Evolutionary conservation across 1,284 basidiomycete genomes (phyloP), one percentile per base, ranked within the genome.

Genomic region (Coriolopsis trogii): DNA sequence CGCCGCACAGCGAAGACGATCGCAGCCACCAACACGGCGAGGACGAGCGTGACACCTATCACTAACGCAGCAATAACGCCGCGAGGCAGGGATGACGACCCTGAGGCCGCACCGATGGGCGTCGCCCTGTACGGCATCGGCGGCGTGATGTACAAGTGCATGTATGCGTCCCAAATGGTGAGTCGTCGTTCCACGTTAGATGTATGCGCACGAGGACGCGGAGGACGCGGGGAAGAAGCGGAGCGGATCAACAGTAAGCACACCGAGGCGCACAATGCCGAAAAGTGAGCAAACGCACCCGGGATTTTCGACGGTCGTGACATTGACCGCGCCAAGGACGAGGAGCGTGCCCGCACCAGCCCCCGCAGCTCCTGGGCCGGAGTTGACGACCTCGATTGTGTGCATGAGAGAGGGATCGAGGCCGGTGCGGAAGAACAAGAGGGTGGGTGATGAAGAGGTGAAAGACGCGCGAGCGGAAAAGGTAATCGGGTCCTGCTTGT

Each of bases 61-160:
- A 74, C 77, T 24, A 86, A 72, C 0, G 84, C 87, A 24, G 85
- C 86, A 47, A 86, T 80, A 0, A 83, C 81, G 34, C 85, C 85
- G 55, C 71, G 69, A 4, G 79, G 59, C 6, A 67, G 49, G 13
- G 55, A 46, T 13, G 60, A 54, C 5, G 64, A 63, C 8, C 63
- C 50, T 37, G 54, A 39, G 21, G 56, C 41, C 21, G 61, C 59
- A 41, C 56, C 38, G 36, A 42, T 38, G 31, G 49, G 45, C 25
- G 52, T 50, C 37, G 56, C 41, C 42, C 64, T 59, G 36, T 63
- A 56, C 45, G 59, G 45, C 55, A 56, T 55, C 40, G 49, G 57
- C 57, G 57, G 48, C 30, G 42, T 36, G 45, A 48, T 41, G 7
- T 34, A 16, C 20, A 30, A 10, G 28, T 52, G 39, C 21, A 38